Evolutionary conservation across 1,284 basidiomycete genomes (phyloP), one percentile per base, ranked within the genome.

Genomic region (Pseudozyma sp.): DNA sequence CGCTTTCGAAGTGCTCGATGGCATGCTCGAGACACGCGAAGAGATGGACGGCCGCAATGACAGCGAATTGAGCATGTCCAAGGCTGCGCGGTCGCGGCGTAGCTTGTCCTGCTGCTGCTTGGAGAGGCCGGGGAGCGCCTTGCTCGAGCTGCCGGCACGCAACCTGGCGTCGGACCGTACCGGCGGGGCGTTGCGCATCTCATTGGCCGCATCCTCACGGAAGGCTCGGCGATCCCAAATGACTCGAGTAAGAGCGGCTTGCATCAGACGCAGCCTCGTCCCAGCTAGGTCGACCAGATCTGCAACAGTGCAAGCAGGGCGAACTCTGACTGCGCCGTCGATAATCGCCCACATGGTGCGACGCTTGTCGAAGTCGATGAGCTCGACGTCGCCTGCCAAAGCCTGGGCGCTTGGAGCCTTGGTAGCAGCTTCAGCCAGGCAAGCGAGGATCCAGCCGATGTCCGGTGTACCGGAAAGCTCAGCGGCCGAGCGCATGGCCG

Each of bases 301-400:
- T 5, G 76, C 55, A 17, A 58, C 58, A 58, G 31, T 65, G 54
- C 68, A 70, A 17, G 65, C 50, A 4, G 70, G 63, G 42, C 78
- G 62, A 31, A 75, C 54, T 5, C 65, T 59, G 1, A 82, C 54
- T 1, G 74, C 63, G 11, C 79, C 75, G 11, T 78, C 74, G 46
- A 83, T 78, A 14, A 84, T 44, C 19, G 75, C 77, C 61, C 71
- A 77, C 39, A 77, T 65, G 9, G 75, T 76, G 43, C 77, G 66
- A n/a, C 71, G 79, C 59, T 77, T 80, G n/a, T 78, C 78, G 43
- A 81, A 82, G 51, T 79, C 74, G 35, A 84, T 59, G 10, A 81
- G 60, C 43, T 74, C 62, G 48, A 74, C 64, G 10, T 77, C 69
- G 10, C 66, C 49, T n/a, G 60, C 43, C 6, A 49, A 40, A 1